Conservation (phyloP, 73 alveolate genomes). For the Uronychia setigera region DNA sequence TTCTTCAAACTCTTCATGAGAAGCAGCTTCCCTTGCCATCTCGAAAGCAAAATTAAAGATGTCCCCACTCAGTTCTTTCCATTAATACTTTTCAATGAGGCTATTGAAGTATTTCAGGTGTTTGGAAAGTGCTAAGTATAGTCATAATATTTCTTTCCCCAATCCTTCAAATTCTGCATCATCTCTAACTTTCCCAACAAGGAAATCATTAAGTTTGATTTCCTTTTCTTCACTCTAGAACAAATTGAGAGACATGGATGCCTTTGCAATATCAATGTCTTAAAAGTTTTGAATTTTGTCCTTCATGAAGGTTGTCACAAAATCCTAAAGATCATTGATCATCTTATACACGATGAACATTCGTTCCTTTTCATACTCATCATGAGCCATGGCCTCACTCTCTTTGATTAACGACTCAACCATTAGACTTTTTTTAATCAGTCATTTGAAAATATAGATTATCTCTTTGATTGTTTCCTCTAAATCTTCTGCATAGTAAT, state of each 20-base stretch:
- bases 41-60: slow-evolving; percentile 15
- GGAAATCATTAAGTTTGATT: slow-evolving; percentile 14
- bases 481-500: slow-evolving; percentile 14
- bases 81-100: not conserved
- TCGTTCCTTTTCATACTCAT: slow-evolving; percentile 16
- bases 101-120: slow-evolving; percentile 14
- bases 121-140: not conserved
- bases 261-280: slow-evolving; percentile 3
- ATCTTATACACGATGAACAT: slow-evolving; percentile 9
- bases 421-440: not conserved
- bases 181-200: slow-evolving; percentile 6
- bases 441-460: not conserved
- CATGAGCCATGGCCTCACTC: not conserved
- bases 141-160: not conserved
- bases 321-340: slow-evolving; percentile 10
- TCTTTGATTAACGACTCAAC: not conserved
- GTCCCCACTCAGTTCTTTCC: not conserved
- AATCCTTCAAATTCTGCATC: not conserved
- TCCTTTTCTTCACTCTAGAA: slow-evolving; percentile 1
- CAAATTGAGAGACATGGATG: not conserved
- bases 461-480: slow-evolving; percentile 33
- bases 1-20: not conserved
- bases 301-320: slow-evolving; percentile 22
- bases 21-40: slow-evolving; percentile 18
- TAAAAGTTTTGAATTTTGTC: not conserved